Conservation (phyloP, 768 basidiomycete genomes). For the Podaxis mareebaensis region DNA sequence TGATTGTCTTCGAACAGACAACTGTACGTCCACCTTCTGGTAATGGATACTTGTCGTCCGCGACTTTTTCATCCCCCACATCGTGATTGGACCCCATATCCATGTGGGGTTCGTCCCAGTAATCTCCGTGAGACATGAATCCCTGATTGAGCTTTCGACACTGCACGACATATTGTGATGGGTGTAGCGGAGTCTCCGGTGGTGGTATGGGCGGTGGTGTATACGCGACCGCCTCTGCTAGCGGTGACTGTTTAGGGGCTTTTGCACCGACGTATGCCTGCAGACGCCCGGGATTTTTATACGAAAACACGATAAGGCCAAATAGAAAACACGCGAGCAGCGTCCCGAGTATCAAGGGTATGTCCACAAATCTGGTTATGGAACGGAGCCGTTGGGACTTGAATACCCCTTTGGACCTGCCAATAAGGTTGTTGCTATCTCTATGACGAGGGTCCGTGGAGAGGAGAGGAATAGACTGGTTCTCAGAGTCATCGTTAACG, state of each 20-base stretch:
- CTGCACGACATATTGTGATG: slow-evolving; percentile 55
- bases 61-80: slow-evolving; percentile 23
- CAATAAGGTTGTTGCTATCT: slow-evolving; percentile 19
- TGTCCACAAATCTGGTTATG: background rate
- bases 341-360: slow-evolving; percentile 13
- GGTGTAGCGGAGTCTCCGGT: slow-evolving; percentile 57
- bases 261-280: slow-evolving; percentile 44
- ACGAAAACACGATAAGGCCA: slow-evolving; percentile 50
- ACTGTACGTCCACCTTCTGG: slow-evolving; percentile 21
- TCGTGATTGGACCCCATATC: slow-evolving; percentile 38
- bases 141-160: slow-evolving; percentile 51
- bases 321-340: slow-evolving; percentile 33
- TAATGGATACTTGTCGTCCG: background rate
- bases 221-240: slow-evolving; percentile 15
- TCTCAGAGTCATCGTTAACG: slow-evolving; percentile 36
- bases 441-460: slow-evolving; percentile 34
- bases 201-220: slow-evolving; percentile 41
- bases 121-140: slow-evolving; percentile 48
- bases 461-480: slow-evolving; percentile 49
- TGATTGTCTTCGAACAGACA: slow-evolving; percentile 63
- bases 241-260: slow-evolving; percentile 16
- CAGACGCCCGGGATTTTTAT: slow-evolving; percentile 47
- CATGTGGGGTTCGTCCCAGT: slow-evolving; percentile 46
- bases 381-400: slow-evolving; percentile 7
- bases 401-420: slow-evolving; percentile 4